Base-by-base conservation (phyloP, 371 early-diverging fungal species). In the Synchytrium microbalum region DNA sequence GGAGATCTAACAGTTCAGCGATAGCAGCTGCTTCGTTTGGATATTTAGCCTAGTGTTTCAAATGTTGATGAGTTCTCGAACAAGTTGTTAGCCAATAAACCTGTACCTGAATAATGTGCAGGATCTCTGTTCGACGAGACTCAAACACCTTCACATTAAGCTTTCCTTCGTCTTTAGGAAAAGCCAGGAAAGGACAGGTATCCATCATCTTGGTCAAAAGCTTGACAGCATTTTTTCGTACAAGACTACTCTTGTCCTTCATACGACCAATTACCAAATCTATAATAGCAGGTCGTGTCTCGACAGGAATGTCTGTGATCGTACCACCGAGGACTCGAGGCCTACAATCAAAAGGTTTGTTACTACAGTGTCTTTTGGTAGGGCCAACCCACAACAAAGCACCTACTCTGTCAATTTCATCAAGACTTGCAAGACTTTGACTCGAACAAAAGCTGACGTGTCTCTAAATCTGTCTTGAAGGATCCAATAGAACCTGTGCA, bases 391-490 rank as follows among this genome's bases (percentile, higher is more conserved):
- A 19, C 14, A 13, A 57, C 13, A 57, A 13, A 13, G 16, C 28
- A 59, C 84, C 67, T 82, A 90, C 86, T 92, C 88, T 61, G 89
- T 81, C 27, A 96, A 76, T 64, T 83, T 84, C n/a, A 84, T 70
- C 51, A 90, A 84, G 5, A 90, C 84, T 69, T 95, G 93, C n/a
- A 97, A 69, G 0, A 93, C 87, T 72, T 89, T 92, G 29, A 87
- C 83, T 33, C 98, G 85, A 8, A 87, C 87, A 71, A 87, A 88
- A 10, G 86, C 80, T 64, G 86, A 89, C 27, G 80, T 78, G 73
- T 97, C 98, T 64, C 86, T 78, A 81, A 92, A 92, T 23, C 96
- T 84, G 69, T 95, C 94, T 67, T 92, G 88, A 54, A 97, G 70
- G 54, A 93, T 80, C 69, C 91, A 92, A 77, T 92, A 93, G 64